These are phyloP conservation scores for Fusarium sp. DNA, from an alignment of 2,329 filamentous ascomycete species.

Conservation along the genomic window DNA sequence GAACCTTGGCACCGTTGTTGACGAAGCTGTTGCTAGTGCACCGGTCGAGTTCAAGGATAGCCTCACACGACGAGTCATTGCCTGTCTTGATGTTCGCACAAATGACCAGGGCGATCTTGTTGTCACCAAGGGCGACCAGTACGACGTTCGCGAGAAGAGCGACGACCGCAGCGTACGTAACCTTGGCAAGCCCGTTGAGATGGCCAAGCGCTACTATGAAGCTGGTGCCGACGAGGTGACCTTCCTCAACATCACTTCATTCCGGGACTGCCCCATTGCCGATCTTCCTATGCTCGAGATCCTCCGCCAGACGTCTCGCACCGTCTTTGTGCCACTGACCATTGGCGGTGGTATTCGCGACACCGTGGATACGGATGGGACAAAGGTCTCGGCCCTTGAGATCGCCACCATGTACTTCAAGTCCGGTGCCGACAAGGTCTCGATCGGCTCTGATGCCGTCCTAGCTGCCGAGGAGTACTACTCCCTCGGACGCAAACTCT, in stretches of 20 bases:
- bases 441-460: constrained; percentile 95
- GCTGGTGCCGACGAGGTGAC: constrained; percentile 97
- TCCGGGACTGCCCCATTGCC: constrained; percentile 92
- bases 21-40: constrained; percentile 25
- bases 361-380: constrained; percentile 89
- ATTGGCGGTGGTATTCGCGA: constrained; percentile 96
- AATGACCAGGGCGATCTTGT: constrained; percentile 96
- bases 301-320: constrained; percentile 84
- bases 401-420: constrained; percentile 98
- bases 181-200: constrained; percentile 94
- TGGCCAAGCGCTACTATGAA: constrained; percentile 94
- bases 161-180: constrained; percentile 79
- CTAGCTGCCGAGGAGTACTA: constrained; percentile 93
- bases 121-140: constrained; percentile 98
- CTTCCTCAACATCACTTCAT: constrained; percentile 98
- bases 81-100: constrained; percentile 93
- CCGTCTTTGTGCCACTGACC: constrained; percentile 95
- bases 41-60: constrained; percentile 64
- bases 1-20: constrained; percentile 54
- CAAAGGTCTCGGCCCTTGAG: constrained; percentile 87
- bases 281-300: constrained; percentile 98
- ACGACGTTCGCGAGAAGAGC: constrained; percentile 94
- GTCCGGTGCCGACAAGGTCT: constrained; percentile 96
- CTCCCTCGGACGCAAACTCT: constrained; percentile 73
- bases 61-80: constrained; percentile 92